Conservation (phyloP, 352 stramenopile species). For the Pythium vanterpoolii region DNA sequence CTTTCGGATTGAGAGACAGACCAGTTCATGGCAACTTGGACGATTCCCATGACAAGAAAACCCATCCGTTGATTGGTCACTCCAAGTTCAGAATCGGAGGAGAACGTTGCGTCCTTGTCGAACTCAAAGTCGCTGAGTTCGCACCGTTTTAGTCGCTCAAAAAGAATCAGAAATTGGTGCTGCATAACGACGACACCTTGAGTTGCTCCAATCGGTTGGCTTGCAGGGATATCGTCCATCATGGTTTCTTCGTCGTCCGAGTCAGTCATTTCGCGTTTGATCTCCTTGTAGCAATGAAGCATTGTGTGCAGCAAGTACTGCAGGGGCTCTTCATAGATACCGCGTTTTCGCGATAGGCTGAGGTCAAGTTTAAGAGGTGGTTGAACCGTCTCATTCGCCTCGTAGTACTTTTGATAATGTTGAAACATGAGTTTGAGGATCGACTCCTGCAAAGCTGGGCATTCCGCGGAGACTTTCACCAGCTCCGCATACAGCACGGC, state of each 20-base stretch:
- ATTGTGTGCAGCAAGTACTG: conserved; percentile 38
- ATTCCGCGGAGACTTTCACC: conserved; percentile 39
- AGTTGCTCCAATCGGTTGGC: conserved; percentile 28
- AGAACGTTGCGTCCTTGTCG: conserved; percentile 42
- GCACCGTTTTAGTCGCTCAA: conserved; percentile 47
- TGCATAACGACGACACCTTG: conserved; percentile 25
- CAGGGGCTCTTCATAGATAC: conserved; percentile 43
- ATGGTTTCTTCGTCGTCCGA: conserved; percentile 30
- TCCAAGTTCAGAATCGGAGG: conserved; percentile 20
- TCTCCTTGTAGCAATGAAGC: conserved; percentile 29
- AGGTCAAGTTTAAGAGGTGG: conserved; percentile 50
- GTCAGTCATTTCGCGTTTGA: conserved; percentile 15
- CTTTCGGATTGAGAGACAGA: conserved; percentile 13
- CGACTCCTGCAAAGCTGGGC: conserved; percentile 32
- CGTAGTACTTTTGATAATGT: conserved; percentile 44
- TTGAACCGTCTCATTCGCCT: conserved; percentile 39
- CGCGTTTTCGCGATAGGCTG: conserved; percentile 26
- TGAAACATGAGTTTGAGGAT: conserved; percentile 50
- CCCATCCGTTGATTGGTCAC: conserved; percentile 33
- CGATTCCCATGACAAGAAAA: conserved; percentile 26
- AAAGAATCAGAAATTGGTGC: conserved; percentile 28
- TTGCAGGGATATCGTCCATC: conserved; percentile 36
- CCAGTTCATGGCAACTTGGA: conserved; percentile 45
- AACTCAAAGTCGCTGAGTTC: conserved; percentile 48
- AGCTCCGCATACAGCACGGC: conserved; percentile 47